Evolutionary conservation across 306 rosid genomes (phyloP).

Genomic region (Elaeagnus macrophylla): DNA sequence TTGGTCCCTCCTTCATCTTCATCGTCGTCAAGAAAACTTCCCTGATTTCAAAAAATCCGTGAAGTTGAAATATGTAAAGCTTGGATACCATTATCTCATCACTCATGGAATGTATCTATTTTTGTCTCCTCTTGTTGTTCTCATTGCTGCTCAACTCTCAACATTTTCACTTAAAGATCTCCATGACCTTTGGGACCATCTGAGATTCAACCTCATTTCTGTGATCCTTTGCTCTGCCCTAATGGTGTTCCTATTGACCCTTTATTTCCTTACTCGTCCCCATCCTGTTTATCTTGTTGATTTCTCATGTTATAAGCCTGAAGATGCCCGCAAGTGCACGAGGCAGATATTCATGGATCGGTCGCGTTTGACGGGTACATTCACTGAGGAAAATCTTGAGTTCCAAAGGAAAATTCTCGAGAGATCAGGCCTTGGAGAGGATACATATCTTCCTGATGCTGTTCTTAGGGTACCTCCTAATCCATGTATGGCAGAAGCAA

Average conservation of each 20-base stretch:
- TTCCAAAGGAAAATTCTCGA: constrained; percentile 49
- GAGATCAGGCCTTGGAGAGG: constrained; percentile 58
- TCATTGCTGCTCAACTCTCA: constrained; percentile 28
- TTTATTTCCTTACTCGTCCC: constrained; percentile 41
- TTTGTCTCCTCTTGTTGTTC: constrained; percentile 27
- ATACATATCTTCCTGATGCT: constrained; percentile 53
- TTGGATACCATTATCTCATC: constrained; percentile 49
- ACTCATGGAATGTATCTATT: constrained; percentile 52
- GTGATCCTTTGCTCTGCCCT: constrained; percentile 35
- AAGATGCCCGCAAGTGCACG: constrained; percentile 40
- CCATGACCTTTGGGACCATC: constrained; percentile 39
- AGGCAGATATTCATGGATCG: constrained; percentile 48
- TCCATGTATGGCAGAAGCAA: constrained; percentile 51
- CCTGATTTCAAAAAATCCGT: constrained; percentile 48
- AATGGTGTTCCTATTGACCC: constrained; percentile 40
- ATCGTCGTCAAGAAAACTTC: constrained; percentile 25
- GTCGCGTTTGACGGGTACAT: constrained; percentile 26
- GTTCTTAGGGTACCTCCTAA: constrained; percentile 43
- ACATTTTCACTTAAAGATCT: constrained; percentile 40
- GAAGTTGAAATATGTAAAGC: constrained; percentile 51
- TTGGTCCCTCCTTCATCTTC: constrained; percentile 11
- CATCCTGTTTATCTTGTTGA: constrained; percentile 44
- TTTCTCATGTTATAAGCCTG: constrained; percentile 53
- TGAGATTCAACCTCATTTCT: constrained; percentile 38
- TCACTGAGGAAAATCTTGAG: constrained; percentile 38